Evolutionary conservation across 345 rosid genomes (phyloP).

Genomic region (Salix dunnii): DNA sequence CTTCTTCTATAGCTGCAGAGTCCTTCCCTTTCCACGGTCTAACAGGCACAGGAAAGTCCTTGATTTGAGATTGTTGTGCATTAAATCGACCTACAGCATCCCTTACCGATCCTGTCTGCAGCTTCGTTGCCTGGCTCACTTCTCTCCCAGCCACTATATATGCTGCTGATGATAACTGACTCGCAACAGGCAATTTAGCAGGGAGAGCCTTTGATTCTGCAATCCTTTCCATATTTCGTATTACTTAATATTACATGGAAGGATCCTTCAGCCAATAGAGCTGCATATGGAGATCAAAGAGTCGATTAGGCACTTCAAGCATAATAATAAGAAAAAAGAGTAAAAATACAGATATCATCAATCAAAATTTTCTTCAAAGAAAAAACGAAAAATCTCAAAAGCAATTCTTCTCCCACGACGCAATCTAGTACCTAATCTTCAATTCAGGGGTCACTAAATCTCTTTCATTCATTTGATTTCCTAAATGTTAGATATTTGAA

Average conservation of each 20-base stretch:
- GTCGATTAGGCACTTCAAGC: slow-evolving; percentile 6
- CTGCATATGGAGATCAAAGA: slow-evolving; percentile 31
- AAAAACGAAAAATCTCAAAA: background rate
- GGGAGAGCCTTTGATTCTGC: slow-evolving; percentile 54
- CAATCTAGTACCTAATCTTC: background rate
- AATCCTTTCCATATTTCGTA: slow-evolving; percentile 58
- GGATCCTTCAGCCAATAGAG: slow-evolving; percentile 13
- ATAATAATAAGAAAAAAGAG: background rate
- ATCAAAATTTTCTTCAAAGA: background rate
- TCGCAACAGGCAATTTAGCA: slow-evolving; percentile 42
- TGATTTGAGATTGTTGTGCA: slow-evolving; percentile 26
- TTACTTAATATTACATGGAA: slow-evolving; percentile 37
- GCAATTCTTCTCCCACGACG: background rate
- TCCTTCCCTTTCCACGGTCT: slow-evolving; percentile 63
- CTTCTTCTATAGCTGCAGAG: slow-evolving; percentile 44
- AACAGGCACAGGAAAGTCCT: slow-evolving; percentile 34
- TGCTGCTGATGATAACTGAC: slow-evolving; percentile 36
- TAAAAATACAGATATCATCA: background rate
- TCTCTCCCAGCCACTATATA: slow-evolving; percentile 28
- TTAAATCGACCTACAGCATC: slow-evolving; percentile 39
- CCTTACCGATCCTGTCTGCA: slow-evolving; percentile 42
- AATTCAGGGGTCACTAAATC: background rate
- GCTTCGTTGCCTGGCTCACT: slow-evolving; percentile 34
- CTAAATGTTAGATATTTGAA: background rate
- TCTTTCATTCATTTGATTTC: background rate